Conservation (phyloP, 192 early-diverging fungal species). For the Coemansia sp. region DNA sequence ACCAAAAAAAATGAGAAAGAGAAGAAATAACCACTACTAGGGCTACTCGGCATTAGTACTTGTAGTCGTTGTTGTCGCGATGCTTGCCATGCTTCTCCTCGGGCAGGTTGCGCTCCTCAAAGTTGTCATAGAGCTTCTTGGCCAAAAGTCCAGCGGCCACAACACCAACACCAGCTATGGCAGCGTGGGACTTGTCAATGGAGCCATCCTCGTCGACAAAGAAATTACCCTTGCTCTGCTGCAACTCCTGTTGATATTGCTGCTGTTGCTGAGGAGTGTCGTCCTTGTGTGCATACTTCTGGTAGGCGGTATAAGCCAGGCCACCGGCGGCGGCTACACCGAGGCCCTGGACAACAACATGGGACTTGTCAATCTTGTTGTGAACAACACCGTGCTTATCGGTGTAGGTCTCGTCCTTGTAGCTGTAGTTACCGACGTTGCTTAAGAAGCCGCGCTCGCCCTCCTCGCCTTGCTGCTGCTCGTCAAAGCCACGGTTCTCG, state of each 20-base stretch:
- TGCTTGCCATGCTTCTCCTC: slow-evolving; percentile 17
- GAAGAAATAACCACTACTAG: not conserved
- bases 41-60: not conserved
- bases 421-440: not conserved
- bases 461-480: not conserved
- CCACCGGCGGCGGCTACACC: not conserved
- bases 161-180: slow-evolving; percentile 16
- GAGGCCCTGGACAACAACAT: slow-evolving; percentile 1
- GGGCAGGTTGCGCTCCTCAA: slow-evolving; percentile 13
- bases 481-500: slow-evolving; percentile 5
- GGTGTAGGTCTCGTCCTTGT: slow-evolving; percentile 11
- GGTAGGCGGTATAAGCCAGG: slow-evolving; percentile 3
- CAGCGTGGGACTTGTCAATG: slow-evolving; percentile 26
- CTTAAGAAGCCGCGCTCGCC: slow-evolving; percentile 9
- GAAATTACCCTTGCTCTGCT: slow-evolving; percentile 9
- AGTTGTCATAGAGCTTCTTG: slow-evolving; percentile 30
- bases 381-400: slow-evolving; percentile 1
- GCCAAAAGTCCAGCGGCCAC: slow-evolving; percentile 15
- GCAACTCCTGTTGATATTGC: not conserved
- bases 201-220: slow-evolving; percentile 30
- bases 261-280: not conserved
- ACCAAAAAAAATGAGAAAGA: not conserved
- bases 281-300: slow-evolving; percentile 3
- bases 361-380: slow-evolving; percentile 15
- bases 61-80: slow-evolving; percentile 1